Evolutionary conservation across 805 yeast species (phyloP), one percentile per base, ranked within the genome.

Genomic region (Brettanomyces anomalus): DNA sequence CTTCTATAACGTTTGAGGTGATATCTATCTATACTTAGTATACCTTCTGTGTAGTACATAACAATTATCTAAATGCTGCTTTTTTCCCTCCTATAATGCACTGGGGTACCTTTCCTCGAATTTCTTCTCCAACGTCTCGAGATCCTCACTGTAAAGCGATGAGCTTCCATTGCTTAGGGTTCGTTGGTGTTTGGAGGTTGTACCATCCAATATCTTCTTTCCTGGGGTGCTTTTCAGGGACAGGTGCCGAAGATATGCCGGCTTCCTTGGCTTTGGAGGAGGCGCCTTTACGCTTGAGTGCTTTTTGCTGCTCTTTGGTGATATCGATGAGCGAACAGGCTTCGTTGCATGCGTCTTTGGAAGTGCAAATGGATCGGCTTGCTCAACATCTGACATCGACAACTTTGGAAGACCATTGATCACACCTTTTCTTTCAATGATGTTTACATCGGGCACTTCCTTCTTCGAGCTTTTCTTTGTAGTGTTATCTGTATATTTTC

Each of bases 241-340:
- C 18, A 43, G 32, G 18, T 46, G 37, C 30, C 42, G 41, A 20
- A 80, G 61, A 50, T 74, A 71, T 3, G 56, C 54, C 3, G 90
- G 89, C 51, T 82, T 82, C 51, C 65, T 66, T 1, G 88, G 88
- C 50, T 77, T 79, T 24, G 80, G 79, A 2, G 80, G 76, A 3
- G 60, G 61, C 15, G 48, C 43, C 37, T 51, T 54, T 17, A 46
- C 43, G n/a, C 46, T 49, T n/a, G n/a, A n/a, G 10, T 24, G 28
- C 28, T 24, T 11, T 7, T 24, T n/a, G n/a, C n/a, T n/a, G n/a
- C n/a, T n/a, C 32, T 28, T 10, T 28, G 32, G 32, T 28, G 32
- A 10, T 28, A 10, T 28, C 32, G 32, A n/a, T n/a, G n/a, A n/a
- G n/a, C n/a, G n/a, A 28, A 28, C 32, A 28, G 32, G 32, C 32